A percentile compares a stretch with the other conserved stretches of the same genome.
Evolutionary conservation across 2,329 filamentous ascomycete species (phyloP).

Genomic region (Diaporthe amygdali): DNA sequence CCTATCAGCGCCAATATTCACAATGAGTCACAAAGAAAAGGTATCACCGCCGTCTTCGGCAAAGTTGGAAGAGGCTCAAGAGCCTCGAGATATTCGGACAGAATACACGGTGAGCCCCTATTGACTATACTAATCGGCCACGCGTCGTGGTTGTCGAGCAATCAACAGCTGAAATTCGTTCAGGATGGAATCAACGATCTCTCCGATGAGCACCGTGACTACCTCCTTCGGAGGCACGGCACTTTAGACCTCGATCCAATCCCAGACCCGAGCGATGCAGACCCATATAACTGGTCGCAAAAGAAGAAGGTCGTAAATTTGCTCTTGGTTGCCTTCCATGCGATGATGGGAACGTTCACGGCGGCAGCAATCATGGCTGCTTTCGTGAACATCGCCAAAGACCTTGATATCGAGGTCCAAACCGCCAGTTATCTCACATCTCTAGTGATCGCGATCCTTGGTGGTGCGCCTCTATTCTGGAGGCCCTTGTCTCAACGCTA

Average conservation of each 20-base stretch:
- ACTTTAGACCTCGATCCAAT: conserved; percentile 59
- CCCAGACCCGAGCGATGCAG: conserved; percentile 52
- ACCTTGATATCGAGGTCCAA: conserved; percentile 54
- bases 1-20: not conserved
- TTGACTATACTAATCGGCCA: no score
- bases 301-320: conserved; percentile 61
- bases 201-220: conserved; percentile 50
- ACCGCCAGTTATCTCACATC: conserved; percentile 58
- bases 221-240: conserved; percentile 57
- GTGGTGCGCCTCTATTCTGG: conserved; percentile 61
- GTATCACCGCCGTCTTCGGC: conserved; percentile 4
- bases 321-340: conserved; percentile 59
- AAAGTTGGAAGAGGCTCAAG: conserved; percentile 18
- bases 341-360: conserved; percentile 38
- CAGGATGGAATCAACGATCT: conserved; percentile 32
- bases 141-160: not conserved
- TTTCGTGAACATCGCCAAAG: conserved; percentile 56
- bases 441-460: conserved; percentile 59
- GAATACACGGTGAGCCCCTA: conserved; percentile 9
- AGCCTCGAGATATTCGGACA: not conserved
- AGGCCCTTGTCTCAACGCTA: conserved; percentile 58
- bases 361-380: conserved; percentile 53
- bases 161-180: not conserved
- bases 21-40: conserved; percentile 19
- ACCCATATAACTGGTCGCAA: conserved; percentile 61